Base-by-base conservation (phyloP, 495 filamentous ascomycete species). In the Aspergillus nidulans region DNA sequence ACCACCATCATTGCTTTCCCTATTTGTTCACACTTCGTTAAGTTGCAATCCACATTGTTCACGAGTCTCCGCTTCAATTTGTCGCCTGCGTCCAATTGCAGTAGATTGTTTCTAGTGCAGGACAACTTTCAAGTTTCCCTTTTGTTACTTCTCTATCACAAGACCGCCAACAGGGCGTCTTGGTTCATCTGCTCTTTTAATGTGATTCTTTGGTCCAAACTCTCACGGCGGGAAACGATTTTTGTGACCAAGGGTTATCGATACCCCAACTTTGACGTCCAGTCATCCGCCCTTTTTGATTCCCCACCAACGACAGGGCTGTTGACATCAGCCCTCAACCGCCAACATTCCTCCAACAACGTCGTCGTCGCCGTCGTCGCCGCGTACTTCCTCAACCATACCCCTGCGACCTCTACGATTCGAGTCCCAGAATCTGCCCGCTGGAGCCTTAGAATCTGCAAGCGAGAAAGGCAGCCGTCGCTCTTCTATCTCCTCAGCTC, bases 331-430 rank as follows among this genome's bases (percentile, higher is more conserved):
- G 76, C 74, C 77, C 77, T 47, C 63, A 59, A 76, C 74, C 78
- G 77, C 70, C 81, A 85, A 73, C 71, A 86, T 86, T 85, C 72
- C 75, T 78, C 66, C 72, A 57, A 66, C 72, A 73, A 79, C 67
- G 56, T 66, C 63, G 52, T 77, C 78, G 49, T 73, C 74, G 62
- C 75, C 67, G 56, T 66, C 63, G 52, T 77, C 78, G 49, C 73
- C 74, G 62, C 75, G 71, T 63, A 67, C 65, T 56, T 71, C 74
- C 32, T 72, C 73, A 56, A 72, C 65, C 61, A 84, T 85, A 65
- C 83, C 82, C 58, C 76, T 85, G 66, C 82, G 73, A 53, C 72
- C 75, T 48, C 65, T 85, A 55, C 66, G 62, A 46, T 75, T 75
- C 28, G 72, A 72, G 49, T 63, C 70, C 15, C 67, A 67, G 49